Percentiles rank a stretch among this genome's conserved stretches.
phyloP scores from a whole-genome alignment of 129 eudicot species.

The Mikania micrantha region DNA sequence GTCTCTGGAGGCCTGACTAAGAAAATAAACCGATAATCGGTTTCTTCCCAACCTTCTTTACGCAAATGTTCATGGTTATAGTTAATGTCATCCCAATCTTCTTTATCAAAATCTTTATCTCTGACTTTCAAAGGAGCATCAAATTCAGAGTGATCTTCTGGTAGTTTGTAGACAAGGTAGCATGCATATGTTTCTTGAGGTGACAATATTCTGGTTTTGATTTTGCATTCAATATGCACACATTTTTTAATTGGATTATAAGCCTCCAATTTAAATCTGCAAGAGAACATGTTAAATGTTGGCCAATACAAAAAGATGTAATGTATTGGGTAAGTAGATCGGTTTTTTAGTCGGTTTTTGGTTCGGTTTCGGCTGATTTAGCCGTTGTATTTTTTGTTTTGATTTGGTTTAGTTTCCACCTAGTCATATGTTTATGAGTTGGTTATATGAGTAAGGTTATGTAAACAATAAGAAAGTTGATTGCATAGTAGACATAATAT shows the following conservation, averaged over 20 bases:
- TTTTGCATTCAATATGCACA: neutral
- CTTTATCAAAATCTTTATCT: neutral
- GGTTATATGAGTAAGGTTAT: too few species aligned
- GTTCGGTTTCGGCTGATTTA: too few species aligned
- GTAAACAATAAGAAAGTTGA: too few species aligned
- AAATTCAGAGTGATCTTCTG: neutral
- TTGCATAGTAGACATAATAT: too few species aligned
- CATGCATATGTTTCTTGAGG: neutral
- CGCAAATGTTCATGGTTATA: too few species aligned
- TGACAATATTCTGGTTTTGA: neutral
- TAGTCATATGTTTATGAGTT: too few species aligned
- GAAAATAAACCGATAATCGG: neutral
- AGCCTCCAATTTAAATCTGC: neutral
- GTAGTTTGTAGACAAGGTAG: neutral
- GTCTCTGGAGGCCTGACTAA: slow-evolving; percentile 1
- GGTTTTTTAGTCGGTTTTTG: too few species aligned
- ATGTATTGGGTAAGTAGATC: too few species aligned
- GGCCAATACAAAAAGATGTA: too few species aligned
- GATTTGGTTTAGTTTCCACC: too few species aligned
- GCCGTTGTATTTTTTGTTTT: too few species aligned
- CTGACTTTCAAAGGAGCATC: neutral
- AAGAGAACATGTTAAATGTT: neutral
- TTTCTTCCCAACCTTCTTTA: neutral
- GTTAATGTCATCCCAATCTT: too few species aligned
- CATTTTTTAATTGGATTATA: neutral